Evolutionary conservation across 345 rosid genomes (phyloP), one percentile per base, ranked within the genome.

Genomic region (Jatropha curcas): DNA sequence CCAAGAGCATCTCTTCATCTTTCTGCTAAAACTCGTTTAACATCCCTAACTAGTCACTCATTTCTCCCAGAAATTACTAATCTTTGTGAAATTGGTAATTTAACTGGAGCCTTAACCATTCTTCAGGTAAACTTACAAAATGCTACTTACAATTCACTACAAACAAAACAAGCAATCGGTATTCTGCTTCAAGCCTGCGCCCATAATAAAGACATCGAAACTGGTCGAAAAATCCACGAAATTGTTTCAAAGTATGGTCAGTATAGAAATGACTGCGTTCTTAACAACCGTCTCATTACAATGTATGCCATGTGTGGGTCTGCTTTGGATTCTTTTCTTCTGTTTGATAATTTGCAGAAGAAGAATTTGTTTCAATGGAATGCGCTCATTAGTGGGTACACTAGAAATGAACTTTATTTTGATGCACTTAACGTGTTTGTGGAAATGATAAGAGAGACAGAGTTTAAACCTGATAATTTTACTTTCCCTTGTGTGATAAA

Each of bases 321-420:
- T 45, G 83, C 80, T 20, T 41, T 53, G 60, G 92, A 85, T 60
- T 85, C 90, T 50, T 86, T 86, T 28, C 77, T 72, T 1, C 80
- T 72, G 65, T 86, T 90, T 52, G 86, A 88, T 76, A 48, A 60
- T 43, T 76, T 87, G 39, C 60, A 45, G 30, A 73, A 46, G 22
- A 90, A 79, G 83, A 88, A 88, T 80, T 79, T 88, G 82, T 84
- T 88, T 58, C 84, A 77, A 62, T 88, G 92, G 96, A 90, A 90
- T 80, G 89, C 91, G 51, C 60, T 88, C 70, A 66, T 90, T 68
- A 90, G 91, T 72, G 91, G 84, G 63, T 84, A 77, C 71, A 67
- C 90, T 33, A 86, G 84, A 78, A 88, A 90, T 72, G 86, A 77
- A 78, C 81, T 86, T 79, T 79, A 82, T 73, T 50, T 46, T 28